Conservation (phyloP, 139 green algal genomes). For the Chlamydomonas schloesseri region DNA sequence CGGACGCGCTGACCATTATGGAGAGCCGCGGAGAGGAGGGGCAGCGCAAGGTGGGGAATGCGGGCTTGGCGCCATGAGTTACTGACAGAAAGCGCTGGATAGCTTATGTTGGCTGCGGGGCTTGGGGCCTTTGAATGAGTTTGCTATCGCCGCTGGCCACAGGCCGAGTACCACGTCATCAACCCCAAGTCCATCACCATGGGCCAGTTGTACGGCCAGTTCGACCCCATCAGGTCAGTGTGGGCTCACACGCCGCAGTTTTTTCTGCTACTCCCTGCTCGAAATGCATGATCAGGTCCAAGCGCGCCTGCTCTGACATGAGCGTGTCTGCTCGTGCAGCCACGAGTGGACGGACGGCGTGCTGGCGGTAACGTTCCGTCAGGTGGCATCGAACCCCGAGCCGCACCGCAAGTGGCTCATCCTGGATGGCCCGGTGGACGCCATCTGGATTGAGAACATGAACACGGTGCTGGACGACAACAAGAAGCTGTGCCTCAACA, state of each 20-base stretch:
- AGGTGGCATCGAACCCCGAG: slow-evolving; percentile 62
- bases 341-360: slow-evolving; percentile 89
- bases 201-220: slow-evolving; percentile 86
- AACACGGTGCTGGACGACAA: slow-evolving; percentile 92
- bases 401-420: slow-evolving; percentile 79
- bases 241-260: neutral
- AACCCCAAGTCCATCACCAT: slow-evolving; percentile 91
- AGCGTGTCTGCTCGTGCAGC: slow-evolving; percentile 30
- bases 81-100: too few relatives aligned
- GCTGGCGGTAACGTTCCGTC: slow-evolving; percentile 75
- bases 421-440: slow-evolving; percentile 86
- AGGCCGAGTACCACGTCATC: slow-evolving; percentile 66
- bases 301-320: too few relatives aligned
- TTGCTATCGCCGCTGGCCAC: neutral
- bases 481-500: slow-evolving; percentile 90
- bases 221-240: slow-evolving; percentile 42
- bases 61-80: neutral
- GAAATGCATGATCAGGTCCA: neutral
- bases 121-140: too few relatives aligned
- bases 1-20: slow-evolving; percentile 70
- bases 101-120: too few relatives aligned
- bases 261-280: neutral
- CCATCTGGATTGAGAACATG: slow-evolving; percentile 94
- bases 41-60: slow-evolving; percentile 48
- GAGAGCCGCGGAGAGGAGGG: slow-evolving; percentile 57